Evolutionary conservation across 257 asterid species (phyloP).

Genomic region (Cruciata laevipes): DNA sequence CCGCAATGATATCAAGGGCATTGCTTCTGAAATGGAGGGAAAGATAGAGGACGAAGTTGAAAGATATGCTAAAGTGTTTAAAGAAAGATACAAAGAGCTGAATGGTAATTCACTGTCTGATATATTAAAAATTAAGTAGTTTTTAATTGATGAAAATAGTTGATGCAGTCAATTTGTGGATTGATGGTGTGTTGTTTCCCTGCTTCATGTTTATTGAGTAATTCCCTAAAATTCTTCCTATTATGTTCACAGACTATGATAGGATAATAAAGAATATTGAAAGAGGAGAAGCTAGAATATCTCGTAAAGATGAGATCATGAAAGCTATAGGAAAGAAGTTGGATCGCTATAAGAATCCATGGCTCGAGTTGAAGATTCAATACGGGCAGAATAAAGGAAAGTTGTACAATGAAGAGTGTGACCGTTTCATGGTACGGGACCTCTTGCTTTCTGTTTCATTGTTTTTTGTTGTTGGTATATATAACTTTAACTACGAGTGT

Average conservation of each 20-base stretch:
- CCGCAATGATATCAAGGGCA: slow-evolving; percentile 65
- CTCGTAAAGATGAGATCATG: slow-evolving; percentile 96
- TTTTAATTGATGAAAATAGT: background rate
- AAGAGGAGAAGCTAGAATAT: slow-evolving; percentile 97
- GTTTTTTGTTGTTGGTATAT: background rate
- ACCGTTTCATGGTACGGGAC: slow-evolving; percentile 84
- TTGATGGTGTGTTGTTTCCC: background rate
- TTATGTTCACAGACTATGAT: slow-evolving; percentile 68
- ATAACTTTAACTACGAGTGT: background rate
- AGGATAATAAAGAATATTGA: slow-evolving; percentile 89
- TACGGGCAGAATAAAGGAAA: slow-evolving; percentile 99
- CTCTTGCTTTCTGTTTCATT: background rate
- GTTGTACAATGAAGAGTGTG: slow-evolving; percentile 97
- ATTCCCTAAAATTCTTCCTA: background rate
- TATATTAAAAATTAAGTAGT: background rate
- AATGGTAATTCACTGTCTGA: slow-evolving; percentile 43
- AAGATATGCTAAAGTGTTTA: slow-evolving; percentile 81
- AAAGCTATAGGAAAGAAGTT: slow-evolving; percentile 90
- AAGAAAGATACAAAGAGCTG: slow-evolving; percentile 89
- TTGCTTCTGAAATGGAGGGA: slow-evolving; percentile 97
- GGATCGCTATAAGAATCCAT: slow-evolving; percentile 97
- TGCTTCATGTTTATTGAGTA: background rate
- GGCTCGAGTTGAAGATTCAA: slow-evolving; percentile 92
- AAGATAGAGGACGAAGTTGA: slow-evolving; percentile 91
- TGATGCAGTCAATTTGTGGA: background rate